Evolutionary conservation across 495 filamentous ascomycete genomes (phyloP), one percentile per base, ranked within the genome.

Genomic region (Neurospora sp.): DNA sequence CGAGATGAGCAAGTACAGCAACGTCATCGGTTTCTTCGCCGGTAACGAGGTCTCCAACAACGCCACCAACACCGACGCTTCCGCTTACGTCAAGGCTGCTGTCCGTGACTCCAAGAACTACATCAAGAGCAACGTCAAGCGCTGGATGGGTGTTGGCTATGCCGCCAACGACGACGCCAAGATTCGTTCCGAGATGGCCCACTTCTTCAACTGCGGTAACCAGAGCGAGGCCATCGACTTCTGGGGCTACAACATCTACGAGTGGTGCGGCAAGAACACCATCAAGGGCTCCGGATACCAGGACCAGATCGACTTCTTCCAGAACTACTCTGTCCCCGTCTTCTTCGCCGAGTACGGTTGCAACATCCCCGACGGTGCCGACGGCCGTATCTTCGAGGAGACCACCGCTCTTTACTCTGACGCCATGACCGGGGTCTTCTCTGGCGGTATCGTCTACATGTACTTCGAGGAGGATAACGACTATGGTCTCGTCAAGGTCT

Each of bases 281-380:
- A 95, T 91, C 79, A 77, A 83, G 69, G 75, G 82, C 20, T 98
- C 95, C 0, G 92, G 93, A 18, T 99, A 93, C 82, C 85, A 92
- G 75, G 87, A 86, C 37, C 90, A 94, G 77, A 94, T 93, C 44
- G 82, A 90, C 46, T 93, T 96, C 83, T 98, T 97, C 84, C 80
- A 83, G 69, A 91, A 91, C 80, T 99, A 94, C 85, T 92, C 92
- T 8, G 92, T 97, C 7, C 96, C 96, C 59, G 90, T 92, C 74
- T 99, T 99, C 89, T 98, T 98, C 81, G 94, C 96, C 72, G 96
- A 99, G 82, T 99, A 99, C 81, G 96, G 96, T 42, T 99, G 96
- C 88, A 98, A 97, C 84, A 74, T 75, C 14, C 81, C 80, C 39
- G 75, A 80, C 75, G 85, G 86, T 11, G 89, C 90, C 31, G 83